Conservation (phyloP, 352 stramenopile species). For the Pythium scleroteichum region DNA sequence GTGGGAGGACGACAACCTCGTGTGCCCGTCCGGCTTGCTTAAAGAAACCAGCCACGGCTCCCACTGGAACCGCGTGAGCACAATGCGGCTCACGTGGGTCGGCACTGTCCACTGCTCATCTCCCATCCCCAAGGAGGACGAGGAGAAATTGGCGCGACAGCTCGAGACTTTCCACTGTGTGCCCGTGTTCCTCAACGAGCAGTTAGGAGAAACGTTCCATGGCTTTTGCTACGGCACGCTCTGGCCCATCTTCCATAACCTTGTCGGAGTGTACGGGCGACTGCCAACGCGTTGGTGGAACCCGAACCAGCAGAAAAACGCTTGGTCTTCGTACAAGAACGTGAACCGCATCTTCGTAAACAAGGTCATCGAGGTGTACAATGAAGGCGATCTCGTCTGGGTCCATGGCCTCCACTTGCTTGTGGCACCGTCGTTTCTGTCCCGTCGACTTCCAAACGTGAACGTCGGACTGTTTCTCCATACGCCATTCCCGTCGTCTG, state of each 20-base stretch:
- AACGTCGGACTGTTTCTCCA: conserved; percentile 99
- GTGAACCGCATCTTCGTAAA: conserved; percentile 98
- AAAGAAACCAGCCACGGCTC: conserved; percentile 61
- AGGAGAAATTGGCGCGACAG: conserved; percentile 72
- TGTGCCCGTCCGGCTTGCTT: conserved; percentile 79
- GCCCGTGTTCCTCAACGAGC: conserved; percentile 94
- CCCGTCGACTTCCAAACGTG: conserved; percentile 88
- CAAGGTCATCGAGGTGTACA: conserved; percentile 90
- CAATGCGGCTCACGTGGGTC: conserved; percentile 86
- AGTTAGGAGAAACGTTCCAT: conserved; percentile 87
- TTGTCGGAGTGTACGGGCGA: conserved; percentile 95
- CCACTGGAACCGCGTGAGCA: conserved; percentile 70
- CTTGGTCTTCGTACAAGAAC: conserved; percentile 95
- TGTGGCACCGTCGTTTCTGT: conserved; percentile 97
- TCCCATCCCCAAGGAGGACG: conserved; percentile 77
- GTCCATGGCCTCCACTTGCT: conserved; percentile 98
- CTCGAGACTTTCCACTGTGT: conserved; percentile 95
- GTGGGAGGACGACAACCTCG: conserved; percentile 87
- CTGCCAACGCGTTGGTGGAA: conserved; percentile 87
- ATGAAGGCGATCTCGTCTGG: conserved; percentile 94
- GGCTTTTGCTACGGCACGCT: conserved; percentile 97
- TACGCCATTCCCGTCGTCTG: conserved; percentile 98
- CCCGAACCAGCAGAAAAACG: conserved; percentile 77
- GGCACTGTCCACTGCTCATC: conserved; percentile 80
- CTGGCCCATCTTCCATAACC: conserved; percentile 98